Base-by-base conservation (phyloP, 1,284 basidiomycete species). In the Gastroboletus turbinatus region DNA sequence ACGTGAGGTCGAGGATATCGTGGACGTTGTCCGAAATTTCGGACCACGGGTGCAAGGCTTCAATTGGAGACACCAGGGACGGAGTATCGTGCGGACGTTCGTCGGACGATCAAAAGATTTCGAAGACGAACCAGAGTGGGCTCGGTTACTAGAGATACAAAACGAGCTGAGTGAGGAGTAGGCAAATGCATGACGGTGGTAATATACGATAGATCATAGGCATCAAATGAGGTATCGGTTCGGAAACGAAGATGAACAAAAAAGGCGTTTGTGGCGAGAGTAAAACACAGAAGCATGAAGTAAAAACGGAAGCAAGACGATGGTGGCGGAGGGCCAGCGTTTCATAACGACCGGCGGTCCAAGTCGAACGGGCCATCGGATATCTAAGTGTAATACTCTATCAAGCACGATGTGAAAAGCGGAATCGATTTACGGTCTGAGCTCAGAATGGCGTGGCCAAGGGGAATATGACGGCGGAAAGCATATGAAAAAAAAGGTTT, bases 71-170 rank as follows among this genome's bases (percentile, higher is more conserved):
- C 83, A 92, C 69, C 93, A 96, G 74, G 94, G 88, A 39, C 81
- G 90, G 55, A 96, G 92, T 59, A 78, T 98, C 55, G 83, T 98
- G 52, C 79, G 96, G 68, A 90, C 87, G 42, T 98, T 98, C 71
- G 83, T 95, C 74, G 94, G 90, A 4, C 78, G 87, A 50, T 86
- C 87, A 60, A 84, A 77, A 70, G 89, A 88, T 53, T 98, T 95
- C 66, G 91, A 90, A 68, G 92, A 94, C 55, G 91, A 96, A 72
- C 80, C 84, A 2, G 94, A 94, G 74, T 98, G 91, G 87, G 75
- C 78, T 42, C 77, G 78, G 61, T 76, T 98, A 63, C 78, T 80
- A 62, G 83, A 73, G 53, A 67, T 89, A 64, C 74, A 78, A 65
- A 82, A 85, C 32, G 87, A 87, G 47, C 70, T 88, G 52, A 68